Conservation (phyloP, 768 basidiomycete species). For the Asterophora lycoperdoides region DNA sequence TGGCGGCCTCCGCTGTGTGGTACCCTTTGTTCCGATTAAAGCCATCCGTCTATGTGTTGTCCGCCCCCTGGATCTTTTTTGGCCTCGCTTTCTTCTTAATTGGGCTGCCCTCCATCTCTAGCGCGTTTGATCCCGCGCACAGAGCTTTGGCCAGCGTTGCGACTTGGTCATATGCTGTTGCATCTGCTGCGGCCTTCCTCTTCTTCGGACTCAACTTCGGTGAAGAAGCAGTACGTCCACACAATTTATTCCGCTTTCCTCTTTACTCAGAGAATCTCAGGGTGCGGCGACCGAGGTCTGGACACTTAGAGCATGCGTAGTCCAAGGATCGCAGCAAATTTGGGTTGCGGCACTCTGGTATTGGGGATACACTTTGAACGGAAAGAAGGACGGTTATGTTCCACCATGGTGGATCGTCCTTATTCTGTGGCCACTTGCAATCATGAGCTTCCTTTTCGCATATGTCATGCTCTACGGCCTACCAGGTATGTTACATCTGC, state of each 20-base stretch:
- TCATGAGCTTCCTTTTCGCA: conserved; percentile 70
- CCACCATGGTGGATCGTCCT: conserved; percentile 85
- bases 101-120: conserved; percentile 73
- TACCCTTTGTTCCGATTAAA: conserved; percentile 84
- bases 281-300: conserved; percentile 95
- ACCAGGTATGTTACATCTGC: conserved; percentile 52
- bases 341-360: conserved; percentile 97
- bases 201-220: conserved; percentile 97
- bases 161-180: conserved; percentile 88
- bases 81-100: conserved; percentile 89
- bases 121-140: conserved; percentile 56
- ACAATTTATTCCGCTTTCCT: conserved; percentile 1
- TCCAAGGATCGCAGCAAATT: conserved; percentile 92
- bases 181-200: conserved; percentile 88
- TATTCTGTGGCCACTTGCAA: conserved; percentile 77
- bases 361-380: conserved; percentile 83
- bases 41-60: conserved; percentile 84
- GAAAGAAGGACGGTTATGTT: conserved; percentile 42
- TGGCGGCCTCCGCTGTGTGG: conserved; percentile 84
- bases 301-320: conserved; percentile 86
- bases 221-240: conserved; percentile 78
- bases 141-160: conserved; percentile 69
- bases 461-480: conserved; percentile 84
- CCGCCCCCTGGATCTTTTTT: conserved; percentile 89
- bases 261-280: conserved; percentile 28